These are phyloP conservation scores for Gautieria morchelliformis DNA, from an alignment of 768 basidiomycete genomes.

Conservation along the genomic window DNA sequence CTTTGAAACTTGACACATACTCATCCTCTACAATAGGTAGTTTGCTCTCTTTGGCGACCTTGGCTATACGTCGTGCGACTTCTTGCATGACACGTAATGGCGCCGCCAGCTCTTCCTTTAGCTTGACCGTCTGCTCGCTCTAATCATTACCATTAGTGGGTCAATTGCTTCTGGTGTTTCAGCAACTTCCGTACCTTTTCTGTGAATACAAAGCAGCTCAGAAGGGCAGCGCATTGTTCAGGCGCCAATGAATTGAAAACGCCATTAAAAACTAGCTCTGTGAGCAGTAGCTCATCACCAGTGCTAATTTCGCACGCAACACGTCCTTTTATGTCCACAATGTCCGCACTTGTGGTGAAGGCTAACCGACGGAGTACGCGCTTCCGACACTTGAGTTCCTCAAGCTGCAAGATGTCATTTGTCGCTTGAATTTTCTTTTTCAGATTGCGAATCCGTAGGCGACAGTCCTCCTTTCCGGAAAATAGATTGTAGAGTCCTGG, in stretches of 20 bases:
- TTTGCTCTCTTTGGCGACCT: conserved; percentile 90
- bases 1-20: conserved; percentile 94
- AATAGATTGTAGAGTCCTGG: conserved; percentile 77
- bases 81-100: conserved; percentile 95
- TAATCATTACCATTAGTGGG: conserved; percentile 22
- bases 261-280: conserved; percentile 96
- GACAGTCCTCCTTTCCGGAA: conserved; percentile 61
- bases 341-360: conserved; percentile 82
- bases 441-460: conserved; percentile 60
- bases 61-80: conserved; percentile 90
- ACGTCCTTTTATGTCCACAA: conserved; percentile 95
- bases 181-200: conserved; percentile 65
- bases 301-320: conserved; percentile 98
- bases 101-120: conserved; percentile 89
- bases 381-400: conserved; percentile 93
- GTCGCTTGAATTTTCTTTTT: conserved; percentile 86
- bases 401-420: conserved; percentile 87
- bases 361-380: conserved; percentile 86
- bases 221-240: conserved; percentile 86
- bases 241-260: conserved; percentile 85
- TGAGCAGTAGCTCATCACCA: conserved; percentile 91
- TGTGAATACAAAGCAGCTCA: conserved; percentile 95
- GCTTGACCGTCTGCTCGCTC: conserved; percentile 78
- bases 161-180: neutral
- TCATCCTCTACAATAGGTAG: conserved; percentile 84